These are phyloP conservation scores for Nicotiana paniculata DNA, from an alignment of 257 asterid species.

Conservation along the genomic window DNA sequence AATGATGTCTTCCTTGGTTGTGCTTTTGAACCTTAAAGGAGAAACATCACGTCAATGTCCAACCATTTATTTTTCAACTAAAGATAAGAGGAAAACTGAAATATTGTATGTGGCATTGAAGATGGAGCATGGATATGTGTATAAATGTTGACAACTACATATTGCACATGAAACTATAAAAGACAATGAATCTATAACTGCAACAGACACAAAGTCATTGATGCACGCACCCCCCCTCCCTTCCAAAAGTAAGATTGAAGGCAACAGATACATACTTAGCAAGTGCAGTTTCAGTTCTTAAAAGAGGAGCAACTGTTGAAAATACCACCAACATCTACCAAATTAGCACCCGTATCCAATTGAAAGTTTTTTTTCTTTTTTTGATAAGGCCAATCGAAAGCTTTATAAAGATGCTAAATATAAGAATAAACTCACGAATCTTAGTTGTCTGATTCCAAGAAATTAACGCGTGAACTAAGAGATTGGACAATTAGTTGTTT, in stretches of 20 bases:
- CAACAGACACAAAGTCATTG: neutral
- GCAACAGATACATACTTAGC: neutral
- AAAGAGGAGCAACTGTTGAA: neutral
- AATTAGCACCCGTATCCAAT: neutral
- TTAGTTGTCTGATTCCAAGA: neutral
- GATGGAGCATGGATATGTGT: neutral
- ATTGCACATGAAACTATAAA: neutral
- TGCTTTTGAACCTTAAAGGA: slow-evolving; percentile 40
- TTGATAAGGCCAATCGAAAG: neutral
- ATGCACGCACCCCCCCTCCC: neutral
- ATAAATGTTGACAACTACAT: neutral
- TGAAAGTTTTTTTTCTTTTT: neutral
- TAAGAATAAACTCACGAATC: neutral
- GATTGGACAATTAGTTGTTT: neutral
- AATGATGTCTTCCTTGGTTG: slow-evolving; percentile 37
- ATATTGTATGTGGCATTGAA: neutral
- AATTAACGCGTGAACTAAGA: neutral
- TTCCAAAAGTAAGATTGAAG: neutral
- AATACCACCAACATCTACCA: neutral
- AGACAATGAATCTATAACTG: neutral
- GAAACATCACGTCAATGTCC: neutral
- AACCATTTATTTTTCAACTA: neutral
- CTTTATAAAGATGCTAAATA: neutral
- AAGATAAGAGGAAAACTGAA: neutral
- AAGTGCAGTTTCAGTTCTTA: neutral